Percentiles rank a stretch among this genome's conserved stretches.
Conservation (phyloP, 371 early-diverging fungal genomes). For the Mortierella sp. region DNA sequence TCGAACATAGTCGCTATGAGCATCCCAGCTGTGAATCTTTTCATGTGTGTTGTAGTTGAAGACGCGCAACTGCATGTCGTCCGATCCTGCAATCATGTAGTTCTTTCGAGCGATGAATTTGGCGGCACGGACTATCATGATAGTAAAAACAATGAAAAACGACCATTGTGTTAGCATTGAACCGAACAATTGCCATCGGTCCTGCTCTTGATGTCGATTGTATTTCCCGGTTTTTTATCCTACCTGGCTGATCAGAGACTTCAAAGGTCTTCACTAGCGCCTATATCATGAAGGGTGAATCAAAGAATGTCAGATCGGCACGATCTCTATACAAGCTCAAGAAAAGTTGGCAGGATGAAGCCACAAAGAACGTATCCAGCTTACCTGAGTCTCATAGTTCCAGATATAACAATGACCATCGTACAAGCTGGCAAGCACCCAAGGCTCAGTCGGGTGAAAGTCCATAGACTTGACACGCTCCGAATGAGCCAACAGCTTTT, state of each 20-base stretch:
- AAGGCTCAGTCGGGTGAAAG: conserved; percentile 99
- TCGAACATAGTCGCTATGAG: conserved; percentile 99
- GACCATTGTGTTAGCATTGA: no score
- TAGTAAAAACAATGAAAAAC: no score
- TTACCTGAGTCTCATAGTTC: conserved; percentile 98
- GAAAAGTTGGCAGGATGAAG: no score
- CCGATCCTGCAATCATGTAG: conserved; percentile 97
- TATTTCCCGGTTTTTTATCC: neutral
- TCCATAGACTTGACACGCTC: conserved; percentile 98
- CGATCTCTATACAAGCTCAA: no score
- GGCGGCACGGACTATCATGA: conserved; percentile 85
- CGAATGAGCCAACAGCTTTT: conserved; percentile 85
- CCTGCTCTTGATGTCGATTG: no score
- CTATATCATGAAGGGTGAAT: no score
- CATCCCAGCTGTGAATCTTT: conserved; percentile 95
- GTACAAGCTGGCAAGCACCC: conserved; percentile 98
- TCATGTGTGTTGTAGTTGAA: conserved; percentile 99
- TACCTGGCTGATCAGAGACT: conserved; percentile 89
- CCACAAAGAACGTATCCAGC: no score
- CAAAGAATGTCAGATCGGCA: no score
- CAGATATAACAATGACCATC: conserved; percentile 98
- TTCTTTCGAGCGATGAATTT: conserved; percentile 97
- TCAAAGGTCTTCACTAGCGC: conserved; percentile 96
- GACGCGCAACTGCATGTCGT: conserved; percentile 97
- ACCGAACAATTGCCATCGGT: no score